These are phyloP conservation scores for Fusarium sublunatum DNA, from an alignment of 2,329 filamentous ascomycete genomes.

Conservation along the genomic window DNA sequence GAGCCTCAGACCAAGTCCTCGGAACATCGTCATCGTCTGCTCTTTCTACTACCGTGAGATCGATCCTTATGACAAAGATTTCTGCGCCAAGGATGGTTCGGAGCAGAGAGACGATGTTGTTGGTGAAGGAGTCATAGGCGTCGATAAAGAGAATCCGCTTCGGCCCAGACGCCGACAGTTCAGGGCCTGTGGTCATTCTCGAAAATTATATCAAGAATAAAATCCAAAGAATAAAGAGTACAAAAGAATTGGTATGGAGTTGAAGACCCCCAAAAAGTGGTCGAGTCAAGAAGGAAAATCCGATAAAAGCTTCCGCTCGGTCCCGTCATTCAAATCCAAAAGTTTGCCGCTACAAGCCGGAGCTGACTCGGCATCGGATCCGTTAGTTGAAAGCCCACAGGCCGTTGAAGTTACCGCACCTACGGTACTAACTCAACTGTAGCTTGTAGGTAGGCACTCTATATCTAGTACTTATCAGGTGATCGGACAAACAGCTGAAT, in stretches of 20 bases:
- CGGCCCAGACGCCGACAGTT: slow-evolving; percentile 24
- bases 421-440: neutral
- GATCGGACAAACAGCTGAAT: slow-evolving; percentile 16
- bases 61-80: slow-evolving; percentile 62
- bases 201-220: neutral
- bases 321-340: slow-evolving; percentile 16
- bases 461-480: slow-evolving; percentile 24
- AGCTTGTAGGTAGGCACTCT: neutral
- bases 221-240: neutral
- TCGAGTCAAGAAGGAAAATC: slow-evolving; percentile 3
- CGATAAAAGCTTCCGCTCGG: slow-evolving; percentile 24
- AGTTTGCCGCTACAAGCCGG: slow-evolving; percentile 46
- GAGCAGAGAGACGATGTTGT: slow-evolving; percentile 90
- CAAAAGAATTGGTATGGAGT: neutral
- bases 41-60: slow-evolving; percentile 62
- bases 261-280: neutral
- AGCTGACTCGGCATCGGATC: slow-evolving; percentile 37
- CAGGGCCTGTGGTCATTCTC: slow-evolving; percentile 40
- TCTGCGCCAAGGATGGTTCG: slow-evolving; percentile 74
- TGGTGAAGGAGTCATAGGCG: slow-evolving; percentile 96
- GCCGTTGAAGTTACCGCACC: slow-evolving; percentile 10
- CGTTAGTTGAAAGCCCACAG: neutral
- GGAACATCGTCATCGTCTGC: slow-evolving; percentile 11
- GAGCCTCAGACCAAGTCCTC: slow-evolving; percentile 57
- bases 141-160: slow-evolving; percentile 85